A percentile compares a stretch with the other conserved stretches of the same genome.
Evolutionary conservation across 1,139 yeast genomes (phyloP).

Genomic region (Kurtzmaniella natalensis): DNA sequence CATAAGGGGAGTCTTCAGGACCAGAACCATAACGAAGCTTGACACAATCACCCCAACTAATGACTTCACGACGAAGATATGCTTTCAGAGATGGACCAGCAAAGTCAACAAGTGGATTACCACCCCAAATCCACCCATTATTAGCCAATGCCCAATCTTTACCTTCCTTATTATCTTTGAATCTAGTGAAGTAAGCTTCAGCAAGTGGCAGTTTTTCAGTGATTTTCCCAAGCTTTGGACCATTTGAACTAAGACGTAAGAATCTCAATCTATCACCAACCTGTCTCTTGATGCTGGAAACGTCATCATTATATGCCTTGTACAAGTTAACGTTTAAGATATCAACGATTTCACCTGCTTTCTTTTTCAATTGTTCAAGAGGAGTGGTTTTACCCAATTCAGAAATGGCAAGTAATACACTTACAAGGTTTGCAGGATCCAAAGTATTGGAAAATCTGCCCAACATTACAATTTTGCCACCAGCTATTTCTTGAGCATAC

Average conservation of each 20-base stretch:
- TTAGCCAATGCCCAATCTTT: constrained; percentile 74
- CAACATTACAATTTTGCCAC: constrained; percentile 19
- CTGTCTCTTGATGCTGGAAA: constrained; percentile 59
- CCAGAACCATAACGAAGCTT: constrained; percentile 78
- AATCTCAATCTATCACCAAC: constrained; percentile 71
- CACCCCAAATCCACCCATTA: constrained; percentile 99
- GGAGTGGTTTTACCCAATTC: constrained; percentile 26
- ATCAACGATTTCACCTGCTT: constrained; percentile 58
- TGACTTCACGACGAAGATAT: constrained; percentile 85
- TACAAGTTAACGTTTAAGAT: constrained; percentile 75
- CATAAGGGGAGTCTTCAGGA: constrained; percentile 78
- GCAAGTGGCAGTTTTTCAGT: constrained; percentile 57
- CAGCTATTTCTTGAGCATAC: constrained; percentile 44
- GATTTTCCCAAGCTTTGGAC: constrained; percentile 71
- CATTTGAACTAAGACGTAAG: constrained; percentile 70
- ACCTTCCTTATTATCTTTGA: constrained; percentile 43
- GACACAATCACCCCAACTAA: constrained; percentile 97
- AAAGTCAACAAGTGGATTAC: constrained; percentile 88
- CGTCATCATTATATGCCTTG: constrained; percentile 71
- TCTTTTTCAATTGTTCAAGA: constrained; percentile 28
- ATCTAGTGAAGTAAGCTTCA: constrained; percentile 84
- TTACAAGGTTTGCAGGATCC: constrained; percentile 47
- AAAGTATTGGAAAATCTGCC: constrained; percentile 53
- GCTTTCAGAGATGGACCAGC: constrained; percentile 79
- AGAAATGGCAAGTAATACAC: constrained; percentile 30